phyloP scores from a whole-genome alignment of 495 filamentous ascomycete genomes.

The Lentithecium fluviatile region DNA sequence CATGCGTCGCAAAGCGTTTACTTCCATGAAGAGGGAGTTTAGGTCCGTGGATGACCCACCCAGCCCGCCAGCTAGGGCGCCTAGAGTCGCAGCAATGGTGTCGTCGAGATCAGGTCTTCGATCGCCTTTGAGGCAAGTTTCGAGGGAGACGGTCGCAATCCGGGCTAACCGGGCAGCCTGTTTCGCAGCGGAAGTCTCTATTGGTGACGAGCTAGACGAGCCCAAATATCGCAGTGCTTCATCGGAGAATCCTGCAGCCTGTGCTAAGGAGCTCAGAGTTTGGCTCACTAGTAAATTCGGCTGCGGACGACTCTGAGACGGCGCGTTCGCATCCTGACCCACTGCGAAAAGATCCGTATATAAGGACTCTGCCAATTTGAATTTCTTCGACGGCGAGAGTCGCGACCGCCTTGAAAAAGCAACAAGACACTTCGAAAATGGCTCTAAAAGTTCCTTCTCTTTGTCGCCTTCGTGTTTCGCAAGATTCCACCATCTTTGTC shows the following conservation, averaged over 20 bases:
- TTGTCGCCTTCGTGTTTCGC: constrained; percentile 66
- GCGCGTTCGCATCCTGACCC: neutral
- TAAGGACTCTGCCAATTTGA: constrained; percentile 29
- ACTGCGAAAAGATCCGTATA: constrained; percentile 19
- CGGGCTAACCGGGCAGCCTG: constrained; percentile 13
- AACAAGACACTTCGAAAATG: constrained; percentile 64
- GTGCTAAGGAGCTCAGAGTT: constrained; percentile 28
- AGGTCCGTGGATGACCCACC: constrained; percentile 32
- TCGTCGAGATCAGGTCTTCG: constrained; percentile 8
- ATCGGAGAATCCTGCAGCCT: constrained; percentile 21
- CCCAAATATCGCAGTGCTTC: constrained; percentile 29
- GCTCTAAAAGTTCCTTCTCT: constrained; percentile 67
- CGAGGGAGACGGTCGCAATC: constrained; percentile 19
- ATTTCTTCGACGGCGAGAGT: constrained; percentile 33
- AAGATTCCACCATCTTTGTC: constrained; percentile 68
- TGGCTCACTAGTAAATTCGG: neutral
- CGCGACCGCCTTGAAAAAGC: constrained; percentile 57
- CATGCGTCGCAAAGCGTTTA: constrained; percentile 32
- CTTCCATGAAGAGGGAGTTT: constrained; percentile 30
- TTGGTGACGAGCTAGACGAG: neutral
- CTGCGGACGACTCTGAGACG: neutral
- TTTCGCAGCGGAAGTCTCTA: constrained; percentile 9
- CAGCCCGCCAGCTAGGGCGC: constrained; percentile 21
- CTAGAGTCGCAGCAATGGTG: constrained; percentile 6
- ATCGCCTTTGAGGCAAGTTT: constrained; percentile 7